Evolutionary conservation across 2,329 filamentous ascomycete genomes (phyloP).

Genomic region (Alternaria atra): DNA sequence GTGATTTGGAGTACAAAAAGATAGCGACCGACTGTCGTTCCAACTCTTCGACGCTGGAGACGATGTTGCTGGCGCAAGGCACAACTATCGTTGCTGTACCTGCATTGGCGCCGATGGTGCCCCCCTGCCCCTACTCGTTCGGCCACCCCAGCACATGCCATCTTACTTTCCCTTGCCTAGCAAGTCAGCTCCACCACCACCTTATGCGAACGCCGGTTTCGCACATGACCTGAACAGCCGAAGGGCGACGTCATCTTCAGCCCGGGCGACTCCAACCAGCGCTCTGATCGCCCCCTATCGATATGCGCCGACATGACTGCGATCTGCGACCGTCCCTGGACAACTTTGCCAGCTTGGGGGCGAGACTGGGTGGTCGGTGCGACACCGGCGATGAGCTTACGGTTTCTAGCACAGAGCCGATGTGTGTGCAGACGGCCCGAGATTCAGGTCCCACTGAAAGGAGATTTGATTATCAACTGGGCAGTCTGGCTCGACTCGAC

Average conservation of each 20-base stretch:
- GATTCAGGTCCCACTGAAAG: constrained; percentile 15
- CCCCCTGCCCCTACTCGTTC: constrained; percentile 4
- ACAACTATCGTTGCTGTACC: neutral
- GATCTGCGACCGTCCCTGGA: constrained; percentile 5
- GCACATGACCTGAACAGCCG: constrained; percentile 19
- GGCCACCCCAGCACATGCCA: constrained; percentile 17
- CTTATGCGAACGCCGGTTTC: constrained; percentile 21
- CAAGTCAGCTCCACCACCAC: neutral
- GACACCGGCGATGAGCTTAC: constrained; percentile 24
- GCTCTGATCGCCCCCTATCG: constrained; percentile 3
- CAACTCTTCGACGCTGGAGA: constrained; percentile 10
- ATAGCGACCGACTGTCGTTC: constrained; percentile 7
- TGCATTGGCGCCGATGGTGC: constrained; percentile 5
- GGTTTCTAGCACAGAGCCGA: constrained; percentile 16
- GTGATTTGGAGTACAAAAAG: constrained; percentile 10
- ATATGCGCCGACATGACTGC: constrained; percentile 5
- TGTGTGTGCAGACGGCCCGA: constrained; percentile 17
- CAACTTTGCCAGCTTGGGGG: constrained; percentile 5
- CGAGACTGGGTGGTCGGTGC: constrained; percentile 23
- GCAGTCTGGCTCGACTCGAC: neutral
- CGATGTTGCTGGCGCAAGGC: neutral
- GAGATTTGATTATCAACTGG: constrained; percentile 3
- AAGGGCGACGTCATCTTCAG: constrained; percentile 26
- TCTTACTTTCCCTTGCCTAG: neutral
- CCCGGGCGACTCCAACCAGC: neutral